Base-by-base conservation (phyloP, 1,139 yeast species). In the Zygoascus hellenicus region DNA sequence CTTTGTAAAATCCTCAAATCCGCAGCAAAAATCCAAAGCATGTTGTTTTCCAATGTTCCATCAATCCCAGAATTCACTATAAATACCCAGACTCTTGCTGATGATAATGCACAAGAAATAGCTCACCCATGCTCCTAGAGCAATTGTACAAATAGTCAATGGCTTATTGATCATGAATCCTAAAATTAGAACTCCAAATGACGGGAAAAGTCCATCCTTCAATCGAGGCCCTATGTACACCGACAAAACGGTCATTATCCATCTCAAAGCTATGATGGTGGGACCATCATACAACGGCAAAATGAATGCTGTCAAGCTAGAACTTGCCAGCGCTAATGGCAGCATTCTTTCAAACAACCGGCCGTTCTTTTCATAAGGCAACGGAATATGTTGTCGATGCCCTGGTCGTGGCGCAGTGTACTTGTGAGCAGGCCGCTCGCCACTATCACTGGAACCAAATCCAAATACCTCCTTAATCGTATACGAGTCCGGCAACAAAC, bases 121-220 rank as follows among this genome's bases (percentile, higher is more conserved):
- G 28, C 51, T 47, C 29, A 53, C 54, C 58, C 58, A 55, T 9
- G 46, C 52, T 2, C 55, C 58, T 3, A 55, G 48, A 3, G 54
- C 58, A 32, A 54, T 43, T 9, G 58, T 55, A 35, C 58, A 55
- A 3, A 55, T 47, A n/a, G 58, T 52, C 30, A 55, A 42, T 3
- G 58, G 58, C 35, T 48, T 49, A 42, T 55, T 55, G 34, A 55
- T 45, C 58, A 55, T 55, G 29, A 55, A 33, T 5, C 58, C 58
- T 33, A 55, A 47, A 22, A 55, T 55, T 9, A 52, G 42, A 5
- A 55, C 56, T 4, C 58, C 58, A n/a, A 55, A 34, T 15, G 58
- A 48, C 3, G 58, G 58, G 34, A 52, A 53, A 28, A 54, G 40
- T 14, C 58, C 58, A 31, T 48, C 53, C 15, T 54, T 50, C 11